Conservation (phyloP, 2,329 filamentous ascomycete species). For the Stemphylium vesicarium region DNA sequence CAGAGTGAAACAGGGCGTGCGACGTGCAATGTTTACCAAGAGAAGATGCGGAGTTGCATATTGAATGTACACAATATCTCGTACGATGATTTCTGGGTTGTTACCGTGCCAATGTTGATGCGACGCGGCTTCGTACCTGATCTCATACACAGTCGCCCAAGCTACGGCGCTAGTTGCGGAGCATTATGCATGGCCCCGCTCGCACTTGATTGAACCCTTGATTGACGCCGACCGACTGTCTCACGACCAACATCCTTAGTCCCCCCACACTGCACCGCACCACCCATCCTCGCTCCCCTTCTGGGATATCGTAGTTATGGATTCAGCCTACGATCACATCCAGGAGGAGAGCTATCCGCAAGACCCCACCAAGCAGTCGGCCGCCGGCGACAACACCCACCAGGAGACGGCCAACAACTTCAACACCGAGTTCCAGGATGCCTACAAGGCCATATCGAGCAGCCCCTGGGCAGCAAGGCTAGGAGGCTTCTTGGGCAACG, state of each 20-base stretch:
- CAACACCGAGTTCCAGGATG: constrained; percentile 90
- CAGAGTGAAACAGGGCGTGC: no score
- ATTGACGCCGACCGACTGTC: constrained; percentile 12
- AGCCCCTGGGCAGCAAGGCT: constrained; percentile 91
- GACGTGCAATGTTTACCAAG: no score
- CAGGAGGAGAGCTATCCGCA: constrained; percentile 74
- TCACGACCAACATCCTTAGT: constrained; percentile 16
- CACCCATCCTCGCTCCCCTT: background rate
- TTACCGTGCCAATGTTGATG: background rate
- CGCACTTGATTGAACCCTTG: constrained; percentile 15
- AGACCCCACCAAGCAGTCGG: constrained; percentile 57
- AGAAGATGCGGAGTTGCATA: no score
- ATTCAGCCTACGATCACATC: constrained; percentile 97
- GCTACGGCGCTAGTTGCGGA: constrained; percentile 23
- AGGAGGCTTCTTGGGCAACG: constrained; percentile 85
- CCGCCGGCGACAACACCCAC: constrained; percentile 51
- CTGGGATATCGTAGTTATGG: constrained; percentile 64
- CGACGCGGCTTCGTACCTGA: constrained; percentile 14
- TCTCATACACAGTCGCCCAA: constrained; percentile 12
- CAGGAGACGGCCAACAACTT: constrained; percentile 59
- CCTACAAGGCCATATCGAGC: constrained; percentile 89
- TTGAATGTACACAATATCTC: no score
- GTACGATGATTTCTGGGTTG: background rate
- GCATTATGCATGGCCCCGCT: constrained; percentile 16
- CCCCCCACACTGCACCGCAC: constrained; percentile 5